Conservation (phyloP, 768 basidiomycete genomes). For the Mycena venus region DNA sequence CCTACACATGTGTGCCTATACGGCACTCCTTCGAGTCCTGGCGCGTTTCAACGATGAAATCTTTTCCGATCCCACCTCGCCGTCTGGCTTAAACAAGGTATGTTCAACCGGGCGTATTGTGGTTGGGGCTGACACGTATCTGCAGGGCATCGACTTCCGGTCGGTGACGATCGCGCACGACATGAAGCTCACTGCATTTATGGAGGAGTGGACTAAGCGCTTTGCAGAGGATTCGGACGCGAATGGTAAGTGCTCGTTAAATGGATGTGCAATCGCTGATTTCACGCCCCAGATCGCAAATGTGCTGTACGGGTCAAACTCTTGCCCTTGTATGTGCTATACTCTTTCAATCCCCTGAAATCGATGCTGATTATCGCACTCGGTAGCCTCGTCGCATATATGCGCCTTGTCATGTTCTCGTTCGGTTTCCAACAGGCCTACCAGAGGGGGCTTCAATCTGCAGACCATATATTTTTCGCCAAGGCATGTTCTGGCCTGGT, state of each 20-base stretch:
- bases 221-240: constrained; percentile 74
- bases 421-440: constrained; percentile 90
- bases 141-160: constrained; percentile 76
- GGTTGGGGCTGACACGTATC: neutral
- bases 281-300: constrained; percentile 60
- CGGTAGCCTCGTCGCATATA: constrained; percentile 78
- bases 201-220: constrained; percentile 73
- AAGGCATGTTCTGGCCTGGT: constrained; percentile 59
- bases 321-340: constrained; percentile 74
- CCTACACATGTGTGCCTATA: constrained; percentile 81
- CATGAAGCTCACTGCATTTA: constrained; percentile 65
- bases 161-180: constrained; percentile 74
- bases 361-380: constrained; percentile 15
- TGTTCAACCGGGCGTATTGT: constrained; percentile 13
- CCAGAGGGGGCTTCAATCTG: constrained; percentile 72
- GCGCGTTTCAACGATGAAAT: constrained; percentile 83
- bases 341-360: neutral
- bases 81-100: constrained; percentile 74
- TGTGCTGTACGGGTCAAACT: constrained; percentile 73
- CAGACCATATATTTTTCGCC: constrained; percentile 75
- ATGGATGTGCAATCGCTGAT: neutral
- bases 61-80: constrained; percentile 77
- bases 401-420: constrained; percentile 87
- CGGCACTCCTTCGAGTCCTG: constrained; percentile 76
- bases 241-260: constrained; percentile 54